phyloP scores from a whole-genome alignment of 495 filamentous ascomycete genomes.

The Cladorrhinum samala region DNA sequence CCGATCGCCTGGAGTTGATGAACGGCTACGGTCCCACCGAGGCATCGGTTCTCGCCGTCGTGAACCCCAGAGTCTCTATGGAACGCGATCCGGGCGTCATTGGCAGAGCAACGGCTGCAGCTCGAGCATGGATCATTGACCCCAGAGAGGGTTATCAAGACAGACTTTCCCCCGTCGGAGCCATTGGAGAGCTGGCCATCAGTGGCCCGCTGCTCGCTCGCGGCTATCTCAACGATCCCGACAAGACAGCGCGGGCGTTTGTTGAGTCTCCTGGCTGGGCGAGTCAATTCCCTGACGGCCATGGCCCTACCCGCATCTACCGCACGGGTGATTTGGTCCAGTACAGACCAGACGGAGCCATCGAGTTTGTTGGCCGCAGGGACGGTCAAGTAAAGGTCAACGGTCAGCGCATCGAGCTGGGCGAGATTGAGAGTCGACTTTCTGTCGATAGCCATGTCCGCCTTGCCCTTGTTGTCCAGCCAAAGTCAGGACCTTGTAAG shows the following conservation, averaged over 20 bases:
- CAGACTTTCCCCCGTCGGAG: conserved; percentile 19
- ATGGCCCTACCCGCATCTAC: conserved; percentile 34
- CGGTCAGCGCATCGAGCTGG: conserved; percentile 33
- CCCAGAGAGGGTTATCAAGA: conserved; percentile 5
- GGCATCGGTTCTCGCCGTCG: conserved; percentile 12
- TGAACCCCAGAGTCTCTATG: conserved; percentile 12
- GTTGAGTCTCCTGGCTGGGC: conserved; percentile 22
- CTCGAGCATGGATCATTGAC: conserved; percentile 19
- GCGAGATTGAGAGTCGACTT: conserved; percentile 49
- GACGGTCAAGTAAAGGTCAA: conserved; percentile 33
- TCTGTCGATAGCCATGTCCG: conserved; percentile 17
- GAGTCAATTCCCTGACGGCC: not conserved
- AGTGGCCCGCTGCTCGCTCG: conserved; percentile 38
- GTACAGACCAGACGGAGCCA: conserved; percentile 45
- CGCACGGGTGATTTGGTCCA: conserved; percentile 55
- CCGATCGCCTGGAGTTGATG: conserved; percentile 40
- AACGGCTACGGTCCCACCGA: conserved; percentile 55
- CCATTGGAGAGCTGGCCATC: conserved; percentile 49
- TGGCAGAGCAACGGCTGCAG: conserved; percentile 12
- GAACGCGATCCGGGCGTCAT: conserved; percentile 14
- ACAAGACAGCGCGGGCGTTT: conserved; percentile 51
- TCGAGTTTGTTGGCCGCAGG: conserved; percentile 41
- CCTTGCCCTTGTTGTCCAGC: conserved; percentile 15
- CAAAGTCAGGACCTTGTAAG: conserved; percentile 16
- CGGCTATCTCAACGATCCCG: conserved; percentile 67